Evolutionary conservation across 257 asterid genomes (phyloP), one percentile per base, ranked within the genome.

Genomic region (Jacaranda mimosifolia): DNA sequence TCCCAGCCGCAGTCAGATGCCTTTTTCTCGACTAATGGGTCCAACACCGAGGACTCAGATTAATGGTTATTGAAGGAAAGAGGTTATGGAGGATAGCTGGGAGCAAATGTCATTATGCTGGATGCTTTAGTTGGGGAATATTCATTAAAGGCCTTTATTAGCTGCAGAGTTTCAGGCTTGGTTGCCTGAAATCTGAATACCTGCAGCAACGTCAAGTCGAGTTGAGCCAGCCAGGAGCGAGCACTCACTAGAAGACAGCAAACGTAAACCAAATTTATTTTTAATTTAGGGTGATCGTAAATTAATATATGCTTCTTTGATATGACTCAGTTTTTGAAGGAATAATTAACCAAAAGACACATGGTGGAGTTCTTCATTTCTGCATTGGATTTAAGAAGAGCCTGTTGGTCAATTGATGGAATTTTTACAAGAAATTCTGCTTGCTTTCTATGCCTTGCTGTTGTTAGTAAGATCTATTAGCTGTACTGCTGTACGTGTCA

Each of bases 41-140:
- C 96, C 99, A 42, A 55, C 93, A 9, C 89, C 92, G 6, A 89
- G 97, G 88, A 92, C 97, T 58, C 97, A 93, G 90, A 88, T 93
- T 52, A 95, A 95, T 71, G 97, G 99, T 68, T 93, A 95, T 88
- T 95, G 83, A 90, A 38, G 40, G 45, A 38, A 46, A 65, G 66
- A 72, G 46, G 56, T 58, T 17, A 62, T 69, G 72, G 73, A 66
- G 63, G 11, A 10, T 17, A 39, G 26, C 51, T 70, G 63, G 65
- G 49, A 6, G 55, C 60, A 21, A 38, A 39, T 6, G 35, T 12
- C 57, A 15, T 3, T 42, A 1, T 18, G 48, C 39, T 35, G 45
- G 68, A 38, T 17, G 71, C 40, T 17, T 59, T 39, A 57, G 55
- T 56, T 57, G 76, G 48, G 77, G 59, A 68, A 63, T 36, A 57